These are phyloP conservation scores for Alternaria hordeiaustralica DNA, from an alignment of 2,329 filamentous ascomycete species.

Conservation along the genomic window DNA sequence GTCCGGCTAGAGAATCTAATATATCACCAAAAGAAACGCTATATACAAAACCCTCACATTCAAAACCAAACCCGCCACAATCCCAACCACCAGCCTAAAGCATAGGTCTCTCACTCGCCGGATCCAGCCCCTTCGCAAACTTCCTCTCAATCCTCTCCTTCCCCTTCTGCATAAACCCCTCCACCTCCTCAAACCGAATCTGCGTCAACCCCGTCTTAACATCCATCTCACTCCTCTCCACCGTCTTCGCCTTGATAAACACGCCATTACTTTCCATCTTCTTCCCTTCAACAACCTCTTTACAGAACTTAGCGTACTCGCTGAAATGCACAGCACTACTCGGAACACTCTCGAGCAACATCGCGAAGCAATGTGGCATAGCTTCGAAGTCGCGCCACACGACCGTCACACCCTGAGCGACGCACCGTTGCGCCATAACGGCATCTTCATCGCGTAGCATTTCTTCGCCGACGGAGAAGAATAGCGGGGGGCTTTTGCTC, in stretches of 20 bases:
- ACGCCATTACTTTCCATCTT: constrained; percentile 29
- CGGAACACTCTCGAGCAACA: constrained; percentile 49
- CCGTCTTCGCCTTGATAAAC: constrained; percentile 40
- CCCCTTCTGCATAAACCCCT: constrained; percentile 36
- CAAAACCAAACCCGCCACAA: neutral
- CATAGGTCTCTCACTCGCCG: constrained; percentile 31
- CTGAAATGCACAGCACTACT: constrained; percentile 43
- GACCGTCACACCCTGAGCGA: constrained; percentile 64
- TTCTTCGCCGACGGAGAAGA: constrained; percentile 74
- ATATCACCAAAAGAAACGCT: neutral
- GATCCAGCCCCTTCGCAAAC: constrained; percentile 25
- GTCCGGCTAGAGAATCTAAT: neutral
- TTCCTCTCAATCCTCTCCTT: constrained; percentile 29
- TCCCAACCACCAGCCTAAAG: constrained; percentile 6
- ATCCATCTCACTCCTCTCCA: constrained; percentile 34
- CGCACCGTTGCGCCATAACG: constrained; percentile 64
- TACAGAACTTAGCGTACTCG: constrained; percentile 46
- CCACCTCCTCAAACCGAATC: constrained; percentile 42
- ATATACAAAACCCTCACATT: neutral
- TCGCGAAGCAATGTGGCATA: constrained; percentile 75
- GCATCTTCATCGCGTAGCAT: constrained; percentile 71
- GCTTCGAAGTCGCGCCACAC: constrained; percentile 76
- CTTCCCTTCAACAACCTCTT: constrained; percentile 33
- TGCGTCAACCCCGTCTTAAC: constrained; percentile 30
- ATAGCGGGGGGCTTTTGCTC: constrained; percentile 69